Percentiles rank a stretch among this genome's conserved stretches.
Evolutionary conservation across 495 filamentous ascomycete species (phyloP).

Genomic region (Penicillium lagena): DNA sequence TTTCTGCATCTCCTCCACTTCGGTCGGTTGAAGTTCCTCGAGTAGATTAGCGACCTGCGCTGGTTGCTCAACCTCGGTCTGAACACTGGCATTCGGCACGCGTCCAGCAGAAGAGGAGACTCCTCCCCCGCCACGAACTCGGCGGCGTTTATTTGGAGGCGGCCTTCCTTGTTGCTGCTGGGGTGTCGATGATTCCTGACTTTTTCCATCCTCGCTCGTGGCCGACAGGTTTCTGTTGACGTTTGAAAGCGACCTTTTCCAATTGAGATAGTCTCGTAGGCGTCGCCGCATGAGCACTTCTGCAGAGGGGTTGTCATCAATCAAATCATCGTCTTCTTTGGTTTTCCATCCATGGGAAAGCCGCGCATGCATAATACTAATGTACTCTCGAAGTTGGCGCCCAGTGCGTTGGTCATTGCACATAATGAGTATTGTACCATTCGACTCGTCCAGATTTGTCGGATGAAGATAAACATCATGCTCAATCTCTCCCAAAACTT

Average conservation of each 20-base stretch:
- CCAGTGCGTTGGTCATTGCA: constrained; percentile 85
- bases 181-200: constrained; percentile 14
- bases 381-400: constrained; percentile 81
- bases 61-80: constrained; percentile 74
- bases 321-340: constrained; percentile 27
- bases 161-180: constrained; percentile 49
- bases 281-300: constrained; percentile 83
- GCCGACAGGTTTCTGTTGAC: constrained; percentile 68
- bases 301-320: constrained; percentile 58
- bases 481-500: constrained; percentile 89
- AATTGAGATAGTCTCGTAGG: constrained; percentile 81
- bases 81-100: constrained; percentile 59
- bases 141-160: constrained; percentile 80
- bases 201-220: constrained; percentile 6
- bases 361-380: constrained; percentile 83
- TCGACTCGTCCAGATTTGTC: constrained; percentile 68
- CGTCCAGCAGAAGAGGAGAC: constrained; percentile 48
- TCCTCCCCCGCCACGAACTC: constrained; percentile 75
- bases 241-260: constrained; percentile 85
- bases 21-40: constrained; percentile 61
- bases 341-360: constrained; percentile 30
- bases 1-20: constrained; percentile 55
- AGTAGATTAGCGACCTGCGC: constrained; percentile 63
- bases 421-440: constrained; percentile 89
- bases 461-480: constrained; percentile 84